Conservation (phyloP, 805 yeast genomes). For the Yamadazyma nakazawae region DNA sequence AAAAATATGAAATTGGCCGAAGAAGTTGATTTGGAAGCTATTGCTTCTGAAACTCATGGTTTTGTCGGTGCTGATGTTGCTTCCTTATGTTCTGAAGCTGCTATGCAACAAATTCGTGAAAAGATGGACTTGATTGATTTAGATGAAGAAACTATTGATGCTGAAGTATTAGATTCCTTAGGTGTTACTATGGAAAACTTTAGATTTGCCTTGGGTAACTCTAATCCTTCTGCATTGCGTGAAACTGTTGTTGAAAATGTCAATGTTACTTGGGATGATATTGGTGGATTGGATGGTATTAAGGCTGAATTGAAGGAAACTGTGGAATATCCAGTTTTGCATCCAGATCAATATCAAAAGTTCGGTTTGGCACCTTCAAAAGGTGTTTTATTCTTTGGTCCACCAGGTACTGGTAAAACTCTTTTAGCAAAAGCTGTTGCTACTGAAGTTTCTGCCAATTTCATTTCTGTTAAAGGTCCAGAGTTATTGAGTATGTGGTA, state of each 20-base stretch:
- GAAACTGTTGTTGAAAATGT: slow-evolving; percentile 99
- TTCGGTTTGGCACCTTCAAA: slow-evolving; percentile 97
- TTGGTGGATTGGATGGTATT: slow-evolving; percentile 96
- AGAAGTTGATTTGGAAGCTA: slow-evolving; percentile 92
- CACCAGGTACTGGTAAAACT: slow-evolving; percentile 99
- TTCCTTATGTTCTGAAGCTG: slow-evolving; percentile 98
- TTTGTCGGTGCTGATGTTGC: slow-evolving; percentile 99
- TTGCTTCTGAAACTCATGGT: slow-evolving; percentile 98
- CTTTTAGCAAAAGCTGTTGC: slow-evolving; percentile 98
- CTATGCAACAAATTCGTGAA: slow-evolving; percentile 99
- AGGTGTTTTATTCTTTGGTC: slow-evolving; percentile 98
- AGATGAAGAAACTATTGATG: slow-evolving; percentile 95
- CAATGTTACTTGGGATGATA: slow-evolving; percentile 98
- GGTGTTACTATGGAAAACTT: slow-evolving; percentile 99
- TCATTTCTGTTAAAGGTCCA: slow-evolving; percentile 96
- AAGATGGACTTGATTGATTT: slow-evolving; percentile 97
- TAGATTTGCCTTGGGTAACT: slow-evolving; percentile 94
- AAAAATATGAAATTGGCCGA: slow-evolving; percentile 96
- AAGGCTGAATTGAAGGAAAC: slow-evolving; percentile 97
- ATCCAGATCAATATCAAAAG: slow-evolving; percentile 98
- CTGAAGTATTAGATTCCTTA: slow-evolving; percentile 90
- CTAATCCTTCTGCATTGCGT: slow-evolving; percentile 98
- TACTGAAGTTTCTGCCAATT: slow-evolving; percentile 97
- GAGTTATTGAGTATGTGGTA: slow-evolving; percentile 98
- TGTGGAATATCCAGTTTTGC: slow-evolving; percentile 97